phyloP scores from a whole-genome alignment of 2,329 filamentous ascomycete species.

The Monosporascus sp. region DNA sequence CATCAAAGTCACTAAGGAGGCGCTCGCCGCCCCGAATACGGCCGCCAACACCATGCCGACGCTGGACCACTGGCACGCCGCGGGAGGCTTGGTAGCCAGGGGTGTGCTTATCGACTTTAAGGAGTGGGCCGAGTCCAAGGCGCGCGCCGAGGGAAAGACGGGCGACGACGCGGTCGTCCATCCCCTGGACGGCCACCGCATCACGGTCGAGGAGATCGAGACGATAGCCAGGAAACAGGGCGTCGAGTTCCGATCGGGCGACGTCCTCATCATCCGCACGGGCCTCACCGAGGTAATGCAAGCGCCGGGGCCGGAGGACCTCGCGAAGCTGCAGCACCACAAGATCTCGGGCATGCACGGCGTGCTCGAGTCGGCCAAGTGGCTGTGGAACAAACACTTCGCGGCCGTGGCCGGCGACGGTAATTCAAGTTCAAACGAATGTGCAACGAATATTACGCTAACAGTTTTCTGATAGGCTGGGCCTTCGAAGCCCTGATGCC shows the following conservation, averaged over 20 bases:
- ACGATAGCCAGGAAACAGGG: constrained; percentile 54
- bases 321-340: constrained; percentile 25
- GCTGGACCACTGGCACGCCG: constrained; percentile 45
- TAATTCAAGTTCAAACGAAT: no score
- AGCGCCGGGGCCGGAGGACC: constrained; percentile 31
- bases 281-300: constrained; percentile 58
- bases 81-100: constrained; percentile 47
- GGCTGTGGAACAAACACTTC: constrained; percentile 67
- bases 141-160: constrained; percentile 42
- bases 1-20: constrained; percentile 30
- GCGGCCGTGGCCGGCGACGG: constrained; percentile 58
- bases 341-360: constrained; percentile 39
- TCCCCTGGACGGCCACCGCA: constrained; percentile 47
- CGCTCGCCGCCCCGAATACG: constrained; percentile 24
- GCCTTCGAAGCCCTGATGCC: constrained; percentile 61
- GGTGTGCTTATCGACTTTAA: constrained; percentile 53
- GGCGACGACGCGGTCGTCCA: constrained; percentile 40
- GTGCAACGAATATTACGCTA: no score
- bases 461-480: constrained; percentile 25
- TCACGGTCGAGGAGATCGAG: constrained; percentile 50
- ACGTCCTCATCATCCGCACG: constrained; percentile 61
- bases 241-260: constrained; percentile 59
- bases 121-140: constrained; percentile 26
- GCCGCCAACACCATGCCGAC: constrained; percentile 31
- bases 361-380: constrained; percentile 49